A percentile compares a stretch with the other conserved stretches of the same genome.
Evolutionary conservation across 2,329 filamentous ascomycete genomes (phyloP).

Genomic region (Chaetomium sp.): DNA sequence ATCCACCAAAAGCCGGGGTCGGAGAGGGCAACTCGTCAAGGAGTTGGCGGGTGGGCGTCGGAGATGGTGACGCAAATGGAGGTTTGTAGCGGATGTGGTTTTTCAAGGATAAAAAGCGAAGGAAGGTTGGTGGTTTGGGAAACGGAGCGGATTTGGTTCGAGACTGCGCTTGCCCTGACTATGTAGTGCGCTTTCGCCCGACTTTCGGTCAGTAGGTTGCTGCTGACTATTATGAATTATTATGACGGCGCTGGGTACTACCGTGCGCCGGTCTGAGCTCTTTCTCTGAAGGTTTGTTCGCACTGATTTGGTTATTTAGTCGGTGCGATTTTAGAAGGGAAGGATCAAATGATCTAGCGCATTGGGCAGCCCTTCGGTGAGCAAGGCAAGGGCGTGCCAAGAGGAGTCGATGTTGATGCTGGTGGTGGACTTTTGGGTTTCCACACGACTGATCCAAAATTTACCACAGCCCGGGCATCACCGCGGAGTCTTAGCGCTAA

Average conservation of each 20-base stretch:
- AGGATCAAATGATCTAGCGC: slow-evolving; percentile 15
- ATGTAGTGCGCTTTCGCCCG: background rate
- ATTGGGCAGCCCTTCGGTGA: slow-evolving; percentile 12
- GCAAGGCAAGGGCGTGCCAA: slow-evolving; percentile 26
- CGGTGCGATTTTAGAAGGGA: background rate
- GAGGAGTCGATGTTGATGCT: slow-evolving; percentile 26
- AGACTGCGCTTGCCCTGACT: background rate
- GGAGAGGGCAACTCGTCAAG: slow-evolving; percentile 13
- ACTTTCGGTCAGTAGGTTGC: slow-evolving; percentile 8
- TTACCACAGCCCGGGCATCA: background rate
- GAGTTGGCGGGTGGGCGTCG: slow-evolving; percentile 21
- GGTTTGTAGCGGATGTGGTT: background rate
- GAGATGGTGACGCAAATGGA: slow-evolving; percentile 14
- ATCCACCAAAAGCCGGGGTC: slow-evolving; percentile 23
- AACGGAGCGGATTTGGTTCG: background rate
- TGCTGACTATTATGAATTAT: slow-evolving; percentile 6
- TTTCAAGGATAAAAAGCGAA: background rate
- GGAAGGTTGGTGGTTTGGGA: background rate
- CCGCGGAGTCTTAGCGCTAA: background rate
- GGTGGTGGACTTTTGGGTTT: slow-evolving; percentile 24
- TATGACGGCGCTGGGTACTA: background rate
- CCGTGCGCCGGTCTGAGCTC: slow-evolving; percentile 6
- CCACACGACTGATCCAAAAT: slow-evolving; percentile 23
- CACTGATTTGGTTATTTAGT: slow-evolving; percentile 1
- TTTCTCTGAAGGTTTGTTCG: background rate